phyloP scores from a whole-genome alignment of 2,329 filamentous ascomycete species.

The Fusarium tricinctum region DNA sequence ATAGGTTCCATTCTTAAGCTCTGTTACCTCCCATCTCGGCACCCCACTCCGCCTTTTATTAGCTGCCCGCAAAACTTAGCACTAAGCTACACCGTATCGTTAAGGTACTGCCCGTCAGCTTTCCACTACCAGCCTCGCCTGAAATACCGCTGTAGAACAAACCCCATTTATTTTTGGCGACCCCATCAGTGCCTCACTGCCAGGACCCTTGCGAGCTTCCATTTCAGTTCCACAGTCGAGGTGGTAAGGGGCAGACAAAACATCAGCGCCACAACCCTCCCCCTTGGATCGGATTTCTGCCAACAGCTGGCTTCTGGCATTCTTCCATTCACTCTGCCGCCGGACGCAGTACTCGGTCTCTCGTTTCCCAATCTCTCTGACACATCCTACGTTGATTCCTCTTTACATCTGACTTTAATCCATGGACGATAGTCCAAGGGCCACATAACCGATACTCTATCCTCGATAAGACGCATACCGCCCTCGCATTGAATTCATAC shows the following conservation, averaged over 20 bases:
- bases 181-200: slow-evolving; percentile 37
- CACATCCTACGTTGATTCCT: slow-evolving; percentile 30
- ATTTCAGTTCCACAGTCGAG: slow-evolving; percentile 36
- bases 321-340: slow-evolving; percentile 44
- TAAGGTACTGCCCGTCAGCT: slow-evolving; percentile 9
- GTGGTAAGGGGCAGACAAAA: slow-evolving; percentile 45
- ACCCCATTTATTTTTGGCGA: slow-evolving; percentile 43
- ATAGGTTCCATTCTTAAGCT: slow-evolving; percentile 29
- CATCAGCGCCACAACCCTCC: slow-evolving; percentile 47
- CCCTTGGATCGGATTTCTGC: slow-evolving; percentile 43
- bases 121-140: slow-evolving; percentile 16
- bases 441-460: slow-evolving; percentile 37
- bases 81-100: background rate
- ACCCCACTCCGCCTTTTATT: slow-evolving; percentile 17
- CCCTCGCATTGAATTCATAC: slow-evolving; percentile 9
- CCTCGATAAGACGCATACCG: slow-evolving; percentile 28
- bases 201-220: slow-evolving; percentile 42
- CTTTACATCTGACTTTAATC: slow-evolving; percentile 28
- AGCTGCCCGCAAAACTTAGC: slow-evolving; percentile 8
- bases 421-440: slow-evolving; percentile 46
- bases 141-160: slow-evolving; percentile 21
- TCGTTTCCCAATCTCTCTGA: slow-evolving; percentile 35
- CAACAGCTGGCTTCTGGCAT: slow-evolving; percentile 47
- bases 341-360: slow-evolving; percentile 36
- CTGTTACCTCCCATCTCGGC: slow-evolving; percentile 20